Conservation (phyloP, 306 rosid species). For the Gleditsia sinensis region DNA sequence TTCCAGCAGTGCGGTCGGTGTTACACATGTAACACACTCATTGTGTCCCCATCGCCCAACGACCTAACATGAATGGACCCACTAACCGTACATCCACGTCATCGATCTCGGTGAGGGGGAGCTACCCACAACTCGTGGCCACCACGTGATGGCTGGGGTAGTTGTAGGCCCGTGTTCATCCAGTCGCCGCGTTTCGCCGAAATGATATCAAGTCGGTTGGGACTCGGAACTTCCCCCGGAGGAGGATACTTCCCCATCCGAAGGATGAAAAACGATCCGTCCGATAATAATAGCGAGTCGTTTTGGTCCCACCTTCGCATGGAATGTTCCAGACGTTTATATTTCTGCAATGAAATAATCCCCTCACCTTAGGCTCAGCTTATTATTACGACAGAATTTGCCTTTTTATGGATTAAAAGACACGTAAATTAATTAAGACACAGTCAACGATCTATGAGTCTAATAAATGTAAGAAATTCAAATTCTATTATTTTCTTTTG, state of each 20-base stretch:
- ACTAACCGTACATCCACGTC: neutral
- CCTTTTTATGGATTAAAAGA: no score
- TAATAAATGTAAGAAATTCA: no score
- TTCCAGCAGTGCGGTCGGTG: no score
- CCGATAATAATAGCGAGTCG: neutral
- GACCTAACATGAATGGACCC: constrained; percentile 12
- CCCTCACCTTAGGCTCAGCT: no score
- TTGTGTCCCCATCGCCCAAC: neutral
- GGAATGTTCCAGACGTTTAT: constrained; percentile 35
- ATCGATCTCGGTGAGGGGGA: neutral
- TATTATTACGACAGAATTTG: no score
- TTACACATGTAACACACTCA: neutral
- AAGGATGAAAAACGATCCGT: neutral
- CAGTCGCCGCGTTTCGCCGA: constrained; percentile 39
- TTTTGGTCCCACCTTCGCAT: neutral
- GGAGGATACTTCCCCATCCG: no score
- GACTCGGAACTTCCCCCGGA: no score
- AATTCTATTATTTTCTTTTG: no score
- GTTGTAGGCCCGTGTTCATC: constrained; percentile 41
- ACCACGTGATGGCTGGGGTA: constrained; percentile 31
- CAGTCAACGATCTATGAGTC: no score
- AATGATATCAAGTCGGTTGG: neutral
- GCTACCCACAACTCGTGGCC: neutral
- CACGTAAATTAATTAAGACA: no score
- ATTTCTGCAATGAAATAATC: neutral